These are phyloP conservation scores for Adansonia rubrostipa DNA, from an alignment of 441 rosid genomes.

Conservation along the genomic window DNA sequence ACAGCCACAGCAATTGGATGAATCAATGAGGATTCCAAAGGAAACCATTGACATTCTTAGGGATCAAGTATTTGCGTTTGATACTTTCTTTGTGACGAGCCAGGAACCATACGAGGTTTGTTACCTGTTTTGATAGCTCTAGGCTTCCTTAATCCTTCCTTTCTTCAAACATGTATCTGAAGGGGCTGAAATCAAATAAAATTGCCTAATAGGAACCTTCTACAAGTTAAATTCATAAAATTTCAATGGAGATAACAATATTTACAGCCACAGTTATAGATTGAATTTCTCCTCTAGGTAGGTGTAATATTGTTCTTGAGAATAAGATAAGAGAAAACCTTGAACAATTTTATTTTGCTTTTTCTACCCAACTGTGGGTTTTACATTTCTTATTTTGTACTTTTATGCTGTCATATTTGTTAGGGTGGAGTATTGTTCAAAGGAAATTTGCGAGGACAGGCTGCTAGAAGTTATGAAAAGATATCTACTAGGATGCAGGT, in stretches of 20 bases:
- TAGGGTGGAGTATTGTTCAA: constrained; percentile 92
- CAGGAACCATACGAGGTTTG: constrained; percentile 96
- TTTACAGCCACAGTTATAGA: not conserved
- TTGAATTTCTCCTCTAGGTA: not conserved
- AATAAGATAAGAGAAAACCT: constrained; percentile 3
- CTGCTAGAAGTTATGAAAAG: constrained; percentile 85
- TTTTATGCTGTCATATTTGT: constrained; percentile 1
- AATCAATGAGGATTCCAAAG: constrained; percentile 78
- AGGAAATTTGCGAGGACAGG: constrained; percentile 88
- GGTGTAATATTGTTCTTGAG: not conserved
- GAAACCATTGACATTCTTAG: constrained; percentile 81
- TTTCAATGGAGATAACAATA: not conserved
- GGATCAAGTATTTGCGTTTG: constrained; percentile 94
- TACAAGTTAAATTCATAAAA: not conserved
- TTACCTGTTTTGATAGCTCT: constrained; percentile 15
- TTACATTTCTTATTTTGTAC: constrained; percentile 20
- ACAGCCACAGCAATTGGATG: constrained; percentile 81
- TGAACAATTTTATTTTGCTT: constrained; percentile 8
- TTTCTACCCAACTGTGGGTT: constrained; percentile 1
- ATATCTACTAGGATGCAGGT: constrained; percentile 78
- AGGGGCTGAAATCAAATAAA: constrained; percentile 18
- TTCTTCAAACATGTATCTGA: constrained; percentile 7
- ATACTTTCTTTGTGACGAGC: constrained; percentile 91
- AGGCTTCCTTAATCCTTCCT: constrained; percentile 13
- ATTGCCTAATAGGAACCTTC: constrained; percentile 13